Conservation (phyloP, 1,284 basidiomycete species). For the Fistulina hepatica region DNA sequence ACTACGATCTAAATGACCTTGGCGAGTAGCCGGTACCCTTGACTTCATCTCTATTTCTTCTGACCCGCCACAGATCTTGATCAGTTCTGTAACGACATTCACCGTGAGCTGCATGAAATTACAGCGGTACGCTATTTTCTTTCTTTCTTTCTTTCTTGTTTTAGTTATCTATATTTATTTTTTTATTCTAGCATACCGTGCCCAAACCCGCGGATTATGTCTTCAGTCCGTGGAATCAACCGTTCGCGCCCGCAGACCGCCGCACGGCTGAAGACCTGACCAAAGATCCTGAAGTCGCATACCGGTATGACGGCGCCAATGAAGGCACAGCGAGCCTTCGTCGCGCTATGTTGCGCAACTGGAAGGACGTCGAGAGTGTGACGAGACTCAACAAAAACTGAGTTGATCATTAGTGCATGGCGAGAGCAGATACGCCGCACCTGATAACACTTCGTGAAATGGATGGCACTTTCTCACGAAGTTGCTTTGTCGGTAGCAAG, state of each 20-base stretch:
- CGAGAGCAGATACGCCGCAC: too few species aligned
- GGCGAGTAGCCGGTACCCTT: constrained; percentile 24
- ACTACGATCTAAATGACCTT: constrained; percentile 58
- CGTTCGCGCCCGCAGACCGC: constrained; percentile 53
- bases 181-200: constrained; percentile 33
- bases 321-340: constrained; percentile 39
- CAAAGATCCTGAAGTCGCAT: constrained; percentile 19
- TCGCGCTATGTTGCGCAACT: constrained; percentile 42
- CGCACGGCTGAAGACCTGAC: constrained; percentile 44
- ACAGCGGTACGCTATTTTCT: constrained; percentile 41
- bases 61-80: constrained; percentile 39
- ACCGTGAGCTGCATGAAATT: constrained; percentile 57
- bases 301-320: constrained; percentile 23
- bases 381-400: too few species aligned
- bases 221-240: constrained; percentile 47
- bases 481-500: too few species aligned
- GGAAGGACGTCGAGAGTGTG: constrained; percentile 38
- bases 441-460: too few species aligned
- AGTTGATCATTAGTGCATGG: too few species aligned
- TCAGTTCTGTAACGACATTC: constrained; percentile 49
- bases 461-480: too few species aligned
- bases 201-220: constrained; percentile 41
- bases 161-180: background rate
- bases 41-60: background rate
- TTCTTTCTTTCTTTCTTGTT: constrained; percentile 1